These are phyloP conservation scores for Platanus orientalis DNA, from an alignment of 164 flowering plant species.

Conservation along the genomic window DNA sequence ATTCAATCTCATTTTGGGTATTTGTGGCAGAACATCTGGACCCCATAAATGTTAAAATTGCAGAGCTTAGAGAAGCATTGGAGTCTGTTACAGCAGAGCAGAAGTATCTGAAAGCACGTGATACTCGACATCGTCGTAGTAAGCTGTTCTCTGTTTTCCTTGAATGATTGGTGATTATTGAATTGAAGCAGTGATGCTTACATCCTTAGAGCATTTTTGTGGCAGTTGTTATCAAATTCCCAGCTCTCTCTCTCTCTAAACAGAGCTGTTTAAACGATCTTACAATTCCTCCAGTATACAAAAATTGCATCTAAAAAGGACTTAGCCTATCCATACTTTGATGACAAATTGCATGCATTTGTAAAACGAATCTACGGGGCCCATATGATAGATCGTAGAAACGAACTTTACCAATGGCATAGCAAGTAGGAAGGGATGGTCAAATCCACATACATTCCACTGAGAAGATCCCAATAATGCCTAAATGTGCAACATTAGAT, in stretches of 20 bases:
- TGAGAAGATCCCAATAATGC: neutral
- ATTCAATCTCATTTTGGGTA: constrained; percentile 3
- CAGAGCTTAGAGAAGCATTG: constrained; percentile 87
- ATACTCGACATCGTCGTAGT: constrained; percentile 92
- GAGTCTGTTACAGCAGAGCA: constrained; percentile 93
- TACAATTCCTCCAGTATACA: neutral
- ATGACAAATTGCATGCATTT: too few species aligned
- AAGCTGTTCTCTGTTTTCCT: constrained; percentile 26
- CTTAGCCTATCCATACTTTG: too few species aligned
- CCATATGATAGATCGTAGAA: too few species aligned
- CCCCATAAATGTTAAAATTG: constrained; percentile 90
- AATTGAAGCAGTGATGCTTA: too few species aligned
- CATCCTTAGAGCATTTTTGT: too few species aligned
- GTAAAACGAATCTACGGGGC: too few species aligned
- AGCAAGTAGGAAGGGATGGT: too few species aligned
- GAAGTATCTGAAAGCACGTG: constrained; percentile 89
- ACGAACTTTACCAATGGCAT: too few species aligned
- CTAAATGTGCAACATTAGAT: neutral
- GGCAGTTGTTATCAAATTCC: neutral
- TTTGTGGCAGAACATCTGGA: constrained; percentile 75
- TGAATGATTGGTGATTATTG: too few species aligned
- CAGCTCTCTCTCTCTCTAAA: neutral
- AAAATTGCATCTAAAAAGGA: too few species aligned
- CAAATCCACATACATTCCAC: neutral
- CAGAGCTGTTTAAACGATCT: neutral